phyloP scores from a whole-genome alignment of 352 stramenopile species.

The Globisporangium recalcitrans region DNA sequence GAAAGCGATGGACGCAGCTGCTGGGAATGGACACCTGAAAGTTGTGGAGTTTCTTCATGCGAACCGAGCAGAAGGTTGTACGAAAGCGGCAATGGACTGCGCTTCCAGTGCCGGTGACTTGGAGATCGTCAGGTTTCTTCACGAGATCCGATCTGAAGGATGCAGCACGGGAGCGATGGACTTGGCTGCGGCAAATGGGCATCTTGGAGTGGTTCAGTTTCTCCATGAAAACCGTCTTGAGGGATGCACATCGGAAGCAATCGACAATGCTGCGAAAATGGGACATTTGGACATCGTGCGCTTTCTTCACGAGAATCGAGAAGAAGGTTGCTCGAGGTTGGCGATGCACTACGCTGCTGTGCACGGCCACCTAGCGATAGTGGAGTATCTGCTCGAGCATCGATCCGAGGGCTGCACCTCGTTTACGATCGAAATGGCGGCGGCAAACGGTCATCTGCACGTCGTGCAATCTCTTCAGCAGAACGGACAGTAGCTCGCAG shows the following conservation, averaged over 20 bases:
- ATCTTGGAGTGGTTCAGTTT: not conserved
- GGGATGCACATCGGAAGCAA: conserved; percentile 5
- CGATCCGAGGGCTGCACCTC: conserved; percentile 2
- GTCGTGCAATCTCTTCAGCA: not conserved
- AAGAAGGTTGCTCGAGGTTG: not conserved
- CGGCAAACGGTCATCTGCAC: not conserved
- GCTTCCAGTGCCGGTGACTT: not conserved
- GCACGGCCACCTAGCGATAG: not conserved
- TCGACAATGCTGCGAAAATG: conserved; percentile 6
- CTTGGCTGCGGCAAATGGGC: conserved; percentile 1
- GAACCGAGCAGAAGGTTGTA: not conserved
- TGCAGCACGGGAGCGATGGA: conserved; percentile 4
- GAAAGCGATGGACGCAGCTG: conserved; percentile 2
- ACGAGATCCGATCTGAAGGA: conserved; percentile 2
- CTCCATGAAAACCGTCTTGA: not conserved
- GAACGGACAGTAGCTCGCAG: not conserved
- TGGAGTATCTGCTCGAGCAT: not conserved
- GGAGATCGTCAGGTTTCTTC: not conserved
- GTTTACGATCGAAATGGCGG: not conserved
- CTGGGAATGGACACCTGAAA: not conserved
- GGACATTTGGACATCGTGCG: not conserved
- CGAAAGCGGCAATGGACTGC: conserved; percentile 6
- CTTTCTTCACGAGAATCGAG: not conserved
- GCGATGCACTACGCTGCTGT: conserved; percentile 8
- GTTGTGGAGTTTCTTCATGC: not conserved